Evolutionary conservation across 1,284 basidiomycete genomes (phyloP).

Genomic region (Trametes hirsuta): DNA sequence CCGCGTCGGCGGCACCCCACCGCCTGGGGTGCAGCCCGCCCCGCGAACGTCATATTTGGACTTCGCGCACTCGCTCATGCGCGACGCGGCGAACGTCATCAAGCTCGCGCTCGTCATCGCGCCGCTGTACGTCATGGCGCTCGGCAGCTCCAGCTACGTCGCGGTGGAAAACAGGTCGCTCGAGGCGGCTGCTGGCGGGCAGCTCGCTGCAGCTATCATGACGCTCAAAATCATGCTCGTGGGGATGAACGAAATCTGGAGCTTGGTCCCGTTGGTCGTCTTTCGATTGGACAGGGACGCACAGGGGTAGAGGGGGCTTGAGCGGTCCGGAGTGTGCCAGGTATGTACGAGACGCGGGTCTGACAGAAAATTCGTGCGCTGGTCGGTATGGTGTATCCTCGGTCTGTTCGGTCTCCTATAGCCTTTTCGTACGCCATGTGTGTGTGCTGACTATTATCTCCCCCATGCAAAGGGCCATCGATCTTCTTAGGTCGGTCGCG

Average conservation of each 20-base stretch:
- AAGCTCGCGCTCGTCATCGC: conserved; percentile 22
- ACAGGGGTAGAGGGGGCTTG: not conserved
- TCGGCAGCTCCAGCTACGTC: conserved; percentile 3
- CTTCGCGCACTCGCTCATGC: conserved; percentile 15
- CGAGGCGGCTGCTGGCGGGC: conserved; percentile 23
- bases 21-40: not conserved
- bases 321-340: too few relatives aligned
- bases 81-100: conserved; percentile 21
- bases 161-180: conserved; percentile 12
- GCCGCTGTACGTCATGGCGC: conserved; percentile 19
- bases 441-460: not conserved
- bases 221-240: conserved; percentile 19
- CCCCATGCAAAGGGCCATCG: not conserved
- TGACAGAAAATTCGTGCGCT: too few relatives aligned
- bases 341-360: too few relatives aligned
- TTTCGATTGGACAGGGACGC: conserved; percentile 15
- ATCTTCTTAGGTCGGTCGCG: too few relatives aligned
- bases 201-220: conserved; percentile 22
- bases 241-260: conserved; percentile 21
- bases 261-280: conserved; percentile 21
- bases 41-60: not conserved
- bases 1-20: conserved; percentile 10
- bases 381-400: too few relatives aligned
- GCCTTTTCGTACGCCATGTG: too few relatives aligned
- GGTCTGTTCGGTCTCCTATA: not conserved